Base-by-base conservation (phyloP, 2,329 filamentous ascomycete species). In the Arthroderma uncinatum region DNA sequence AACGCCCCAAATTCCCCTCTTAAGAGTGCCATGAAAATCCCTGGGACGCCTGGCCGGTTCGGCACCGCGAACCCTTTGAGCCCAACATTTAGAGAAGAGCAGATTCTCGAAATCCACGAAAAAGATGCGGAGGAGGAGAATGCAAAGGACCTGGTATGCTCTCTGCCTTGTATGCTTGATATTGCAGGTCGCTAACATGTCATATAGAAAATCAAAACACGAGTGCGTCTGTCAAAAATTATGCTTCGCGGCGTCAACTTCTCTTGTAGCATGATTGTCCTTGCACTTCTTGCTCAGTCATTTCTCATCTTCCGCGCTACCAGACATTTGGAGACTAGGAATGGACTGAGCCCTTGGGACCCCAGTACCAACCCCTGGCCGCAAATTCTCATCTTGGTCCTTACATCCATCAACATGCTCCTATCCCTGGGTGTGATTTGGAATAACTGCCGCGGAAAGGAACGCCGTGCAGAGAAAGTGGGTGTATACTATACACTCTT, bases 221-320 rank as follows among this genome's bases (percentile, higher is more conserved):
- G 89, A 64, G 91, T 97, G 34, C 84, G 93, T 50, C 79, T 97
- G 73, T 93, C 92, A 64, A 98, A 98, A 77, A 85, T 97, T 65
- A 82, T 95, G 61, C 84, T 98, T n/a, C 86, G 93, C 63, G 86
- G 89, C 57, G 87, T 97, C 74, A 96, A 92, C 79, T 97, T 98
- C 73, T 90, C 89, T 72, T 98, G 93, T 78, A 92, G 88, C 71
- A 79, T 97, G 60, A 96, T 98, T 69, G 89, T 98, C 63, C 81
- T 98, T 58, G 79, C 90, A 61, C 92, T 98, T 82, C 77, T 98
- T 56, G 84, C 87, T 12, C 82, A 89, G n/a, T 89, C 89, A 2
- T 88, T 98, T 67, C 77, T 84, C 64, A 91, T 98, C 71, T 98
- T 98, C 82, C 89, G 93, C 71, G 82, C 90, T 53, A 96, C 93